Percentiles rank a stretch among this genome's conserved stretches.
Conservation (phyloP, 306 rosid genomes). For the Dalbergia oliveri region DNA sequence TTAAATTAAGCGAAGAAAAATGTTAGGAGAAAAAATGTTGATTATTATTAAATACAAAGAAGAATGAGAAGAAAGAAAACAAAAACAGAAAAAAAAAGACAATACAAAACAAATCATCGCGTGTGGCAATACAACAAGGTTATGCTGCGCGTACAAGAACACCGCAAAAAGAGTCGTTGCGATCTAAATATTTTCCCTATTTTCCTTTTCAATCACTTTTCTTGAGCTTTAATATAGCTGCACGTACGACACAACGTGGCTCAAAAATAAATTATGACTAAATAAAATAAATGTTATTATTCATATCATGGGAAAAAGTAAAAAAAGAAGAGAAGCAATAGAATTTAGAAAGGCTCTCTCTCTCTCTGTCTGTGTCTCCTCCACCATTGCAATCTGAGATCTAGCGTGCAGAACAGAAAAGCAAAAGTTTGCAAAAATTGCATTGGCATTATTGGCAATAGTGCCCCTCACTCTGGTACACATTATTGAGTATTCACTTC, state of each 20-base stretch:
- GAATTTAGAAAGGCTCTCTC: background rate
- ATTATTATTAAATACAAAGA: too few species aligned
- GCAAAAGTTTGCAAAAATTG: background rate
- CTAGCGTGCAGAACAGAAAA: conserved; percentile 25
- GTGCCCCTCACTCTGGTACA: background rate
- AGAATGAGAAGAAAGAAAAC: background rate
- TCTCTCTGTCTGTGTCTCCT: background rate
- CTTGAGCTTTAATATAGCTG: background rate
- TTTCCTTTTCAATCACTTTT: background rate
- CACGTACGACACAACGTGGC: conserved; percentile 40
- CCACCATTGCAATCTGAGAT: conserved; percentile 40
- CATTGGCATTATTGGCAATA: background rate
- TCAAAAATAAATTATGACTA: background rate
- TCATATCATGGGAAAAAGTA: background rate
- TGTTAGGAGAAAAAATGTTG: too few species aligned
- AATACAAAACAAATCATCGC: background rate
- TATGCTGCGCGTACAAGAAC: background rate
- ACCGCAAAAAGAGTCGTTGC: background rate
- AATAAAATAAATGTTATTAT: background rate
- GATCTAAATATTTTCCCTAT: background rate
- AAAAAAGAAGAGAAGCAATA: background rate
- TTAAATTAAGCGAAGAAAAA: too few species aligned
- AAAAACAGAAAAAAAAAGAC: too few species aligned
- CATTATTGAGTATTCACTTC: background rate
- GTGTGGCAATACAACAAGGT: background rate